Base-by-base conservation (phyloP, 1,284 basidiomycete species). In the Apiotrichum siamense region DNA sequence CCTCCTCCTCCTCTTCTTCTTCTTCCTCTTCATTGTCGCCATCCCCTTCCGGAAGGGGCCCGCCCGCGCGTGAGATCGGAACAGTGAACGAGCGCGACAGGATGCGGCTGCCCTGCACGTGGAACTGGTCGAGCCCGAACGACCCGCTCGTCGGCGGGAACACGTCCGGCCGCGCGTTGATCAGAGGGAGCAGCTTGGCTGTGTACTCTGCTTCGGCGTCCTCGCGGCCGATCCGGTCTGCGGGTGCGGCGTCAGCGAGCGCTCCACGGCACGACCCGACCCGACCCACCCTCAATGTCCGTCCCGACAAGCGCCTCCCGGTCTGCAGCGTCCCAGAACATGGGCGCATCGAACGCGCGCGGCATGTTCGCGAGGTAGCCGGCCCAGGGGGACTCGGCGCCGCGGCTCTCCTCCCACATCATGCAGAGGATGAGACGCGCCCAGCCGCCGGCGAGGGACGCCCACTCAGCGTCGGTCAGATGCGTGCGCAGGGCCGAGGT, bases 91-190 rank as follows among this genome's bases (percentile, higher is more conserved):
- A 69, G 39, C 94, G 81, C 12, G 91, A 96, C 7, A 97, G 79
- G 45, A 98, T 88, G n/a, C 88, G 81, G 53, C 87, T 92, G 7
- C 94, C 96, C 79, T 91, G 91, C 29, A 88, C 75, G 66, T 98
- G 96, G 66, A 88, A 97, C 18, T 80, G 77, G 41, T 84, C 80
- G 6, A 93, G 67, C 0, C 85, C 81, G 68, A 90, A 97, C 67
- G 80, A 77, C 7, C 67, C 65, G 0, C 74, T 63, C 18, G 77
- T 74, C 0, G 77, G 71, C 2, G 78, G 78, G 63, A 94, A 94
- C 10, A 92, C 71, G 55, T 85, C 82, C 18, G 83, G 79, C 37
- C 85, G 81, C 49, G 79, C 81, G 84, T 88, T 57, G 21, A 55
- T 21, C 7, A 56, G 23, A 5, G 52, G 51, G 23, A 83, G 37